Percentiles rank a stretch among this genome's conserved stretches.
These are phyloP conservation scores for Plasmodiophora brassicae DNA, from an alignment of 208 protist species.

Conservation along the genomic window DNA sequence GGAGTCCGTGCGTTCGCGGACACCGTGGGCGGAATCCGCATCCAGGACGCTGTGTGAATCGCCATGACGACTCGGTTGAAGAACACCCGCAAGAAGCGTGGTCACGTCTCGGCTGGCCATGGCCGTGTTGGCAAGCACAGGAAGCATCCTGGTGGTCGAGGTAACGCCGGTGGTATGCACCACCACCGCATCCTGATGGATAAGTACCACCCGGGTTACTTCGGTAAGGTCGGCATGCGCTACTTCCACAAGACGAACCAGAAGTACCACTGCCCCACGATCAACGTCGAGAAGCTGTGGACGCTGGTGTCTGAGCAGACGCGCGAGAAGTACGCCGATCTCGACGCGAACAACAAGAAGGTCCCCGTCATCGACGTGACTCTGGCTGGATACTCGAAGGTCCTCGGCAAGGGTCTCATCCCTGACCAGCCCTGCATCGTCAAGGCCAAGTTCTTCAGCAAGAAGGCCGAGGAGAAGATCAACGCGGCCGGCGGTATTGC, in stretches of 20 bases:
- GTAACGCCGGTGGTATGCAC: constrained; percentile 99
- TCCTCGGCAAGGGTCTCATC: constrained; percentile 95
- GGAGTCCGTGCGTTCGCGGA: neutral
- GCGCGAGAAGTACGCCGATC: constrained; percentile 62
- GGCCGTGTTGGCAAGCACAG: constrained; percentile 91
- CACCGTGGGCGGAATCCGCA: too few relatives aligned
- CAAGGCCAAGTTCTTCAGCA: constrained; percentile 97
- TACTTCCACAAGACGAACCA: constrained; percentile 90
- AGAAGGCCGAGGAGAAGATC: constrained; percentile 98
- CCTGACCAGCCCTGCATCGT: constrained; percentile 96
- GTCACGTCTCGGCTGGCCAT: constrained; percentile 55
- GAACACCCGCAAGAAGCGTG: constrained; percentile 60
- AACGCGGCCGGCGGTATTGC: constrained; percentile 95
- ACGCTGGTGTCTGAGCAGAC: constrained; percentile 86
- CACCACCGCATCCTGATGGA: constrained; percentile 98
- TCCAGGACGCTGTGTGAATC: neutral
- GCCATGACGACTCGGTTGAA: constrained; percentile 50
- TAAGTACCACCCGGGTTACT: constrained; percentile 97
- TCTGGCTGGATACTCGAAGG: constrained; percentile 95
- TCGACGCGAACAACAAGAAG: constrained; percentile 71
- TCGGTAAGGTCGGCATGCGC: constrained; percentile 99
- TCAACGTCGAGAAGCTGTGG: constrained; percentile 98
- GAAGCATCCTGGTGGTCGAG: constrained; percentile 98
- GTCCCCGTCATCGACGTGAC: constrained; percentile 96
- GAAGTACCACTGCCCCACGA: constrained; percentile 82